Evolutionary conservation across 495 filamentous ascomycete genomes (phyloP), one percentile per base, ranked within the genome.

Genomic region (Pseudoneurospora amorphoporcata): DNA sequence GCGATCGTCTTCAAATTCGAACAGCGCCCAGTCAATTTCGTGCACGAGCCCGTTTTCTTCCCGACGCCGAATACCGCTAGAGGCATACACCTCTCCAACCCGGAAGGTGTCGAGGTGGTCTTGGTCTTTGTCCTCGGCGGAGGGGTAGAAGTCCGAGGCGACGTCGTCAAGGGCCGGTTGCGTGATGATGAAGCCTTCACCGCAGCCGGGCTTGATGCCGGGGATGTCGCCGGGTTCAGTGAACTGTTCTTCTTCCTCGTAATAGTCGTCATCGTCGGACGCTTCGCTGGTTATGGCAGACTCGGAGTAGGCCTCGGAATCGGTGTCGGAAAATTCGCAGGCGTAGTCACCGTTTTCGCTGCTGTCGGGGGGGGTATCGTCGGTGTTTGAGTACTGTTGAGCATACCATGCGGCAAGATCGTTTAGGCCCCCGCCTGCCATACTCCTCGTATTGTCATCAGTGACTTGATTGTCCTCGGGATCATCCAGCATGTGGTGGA

Each of bases 21-120:
- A 92, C 10, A 98, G 82, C 0, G 94, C 94, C 95, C 95, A 98
- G 79, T 98, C 95, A 73, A 98, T 94, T 79, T 98, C 95, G 76
- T 98, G 95, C 16, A 92, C 86, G 14, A 94, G 81, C 7, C 88
- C 87, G 37, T 88, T 84, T 12, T 76, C 71, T 0, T 80, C 85
- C 75, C 90, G 90, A 3, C 95, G 88, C 19, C 92, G 87, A 71
- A 97, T 88, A 9, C 95, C 95, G 19, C 93, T 96, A 2, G 93
- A 97, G 19, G 94, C 95, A 72, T 96, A 92, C 39, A 98, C 84
- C 74, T 92, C 90, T 12, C 95, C 95, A 3, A 98, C 83, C 9
- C 87, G 86, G 76, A 92, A 93, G 0, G 90, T 91, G 61, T 89
- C 87, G 4, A 95, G 85, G 43, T 88, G 84, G 77, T 98, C 94